Evolutionary conservation across 2,329 filamentous ascomycete species (phyloP), one percentile per base, ranked within the genome.

Genomic region (Fonsecaea monophora): DNA sequence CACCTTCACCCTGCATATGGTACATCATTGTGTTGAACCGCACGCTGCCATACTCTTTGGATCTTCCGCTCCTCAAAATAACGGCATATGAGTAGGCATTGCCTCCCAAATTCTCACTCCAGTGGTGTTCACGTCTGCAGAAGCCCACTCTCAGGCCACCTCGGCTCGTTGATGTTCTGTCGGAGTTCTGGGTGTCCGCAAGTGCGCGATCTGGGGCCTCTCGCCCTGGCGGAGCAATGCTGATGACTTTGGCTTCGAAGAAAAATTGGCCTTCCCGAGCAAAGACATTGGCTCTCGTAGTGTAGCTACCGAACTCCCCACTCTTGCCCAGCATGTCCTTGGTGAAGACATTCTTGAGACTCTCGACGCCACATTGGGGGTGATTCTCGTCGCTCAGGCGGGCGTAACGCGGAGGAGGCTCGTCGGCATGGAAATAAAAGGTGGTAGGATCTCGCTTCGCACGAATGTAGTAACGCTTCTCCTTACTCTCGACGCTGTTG

Each of bases 11-110:
- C 37, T 90, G 87, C 30, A 94, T 89, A 75, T 99, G 95, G 77
- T 98, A 98, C 75, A 94, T 96, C 80, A 98, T 97, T 50, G 92
- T 98, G 3, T 96, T 96, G 76, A 98, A 87, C 7, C 95, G 90
- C 30, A 98, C 89, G 75, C 83, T 82, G 45, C 82, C 82, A 66
- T 83, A 80, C 12, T 79, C 74, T 64, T 81, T 79, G 7, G 83
- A 79, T 34, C 65, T 63, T 4, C 70, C 70, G 60, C 69, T 71
- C 12, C 69, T 63, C 50, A 69, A 60, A 15, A 70, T 64, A 7
- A 73, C 65, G 10, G 65, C 73, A 58, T 74, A 74, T 35, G 70
- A 72, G 66, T 74, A 74, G 13, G 67, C 70, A 55, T 71, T 71
- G 54, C 67, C 66, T 12, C 73, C 73, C 9, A 73, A 58, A 21